Conservation (phyloP, 2,329 filamentous ascomycete species). For the Pseudocercospora macadamiae region DNA sequence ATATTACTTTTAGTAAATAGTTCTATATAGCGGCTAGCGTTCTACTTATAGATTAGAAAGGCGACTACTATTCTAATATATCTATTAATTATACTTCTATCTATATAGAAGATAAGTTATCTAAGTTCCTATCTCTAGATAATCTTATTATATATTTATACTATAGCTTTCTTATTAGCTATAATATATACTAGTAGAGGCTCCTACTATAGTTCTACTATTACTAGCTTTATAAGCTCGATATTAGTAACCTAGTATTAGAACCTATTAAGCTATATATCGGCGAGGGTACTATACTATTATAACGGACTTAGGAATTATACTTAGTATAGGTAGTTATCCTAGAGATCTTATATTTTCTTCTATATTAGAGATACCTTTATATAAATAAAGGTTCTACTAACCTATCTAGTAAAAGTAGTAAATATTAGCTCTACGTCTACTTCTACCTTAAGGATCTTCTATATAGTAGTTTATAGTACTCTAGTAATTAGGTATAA, state of each 20-base stretch:
- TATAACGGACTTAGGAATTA: background rate
- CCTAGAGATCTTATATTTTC: too few species aligned
- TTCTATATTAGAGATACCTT: too few species aligned
- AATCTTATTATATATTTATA: background rate
- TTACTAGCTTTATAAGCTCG: background rate
- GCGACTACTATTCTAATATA: background rate
- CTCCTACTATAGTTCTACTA: background rate
- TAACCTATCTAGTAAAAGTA: background rate
- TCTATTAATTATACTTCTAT: background rate
- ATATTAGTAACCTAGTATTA: background rate
- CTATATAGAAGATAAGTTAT: background rate
- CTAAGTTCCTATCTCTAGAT: background rate
- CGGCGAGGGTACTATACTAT: background rate
- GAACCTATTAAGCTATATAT: background rate
- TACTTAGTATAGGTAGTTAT: background rate
- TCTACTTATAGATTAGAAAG: background rate
- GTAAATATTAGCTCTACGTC: background rate
- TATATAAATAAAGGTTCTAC: background rate
- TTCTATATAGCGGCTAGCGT: background rate
- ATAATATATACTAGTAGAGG: background rate
- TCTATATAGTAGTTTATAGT: background rate
- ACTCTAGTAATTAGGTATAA: background rate
- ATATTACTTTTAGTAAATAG: background rate
- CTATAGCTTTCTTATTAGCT: background rate
- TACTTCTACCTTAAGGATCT: background rate